phyloP scores from a whole-genome alignment of 106 monocot species.

The Phalaenopsis aphrodite region DNA sequence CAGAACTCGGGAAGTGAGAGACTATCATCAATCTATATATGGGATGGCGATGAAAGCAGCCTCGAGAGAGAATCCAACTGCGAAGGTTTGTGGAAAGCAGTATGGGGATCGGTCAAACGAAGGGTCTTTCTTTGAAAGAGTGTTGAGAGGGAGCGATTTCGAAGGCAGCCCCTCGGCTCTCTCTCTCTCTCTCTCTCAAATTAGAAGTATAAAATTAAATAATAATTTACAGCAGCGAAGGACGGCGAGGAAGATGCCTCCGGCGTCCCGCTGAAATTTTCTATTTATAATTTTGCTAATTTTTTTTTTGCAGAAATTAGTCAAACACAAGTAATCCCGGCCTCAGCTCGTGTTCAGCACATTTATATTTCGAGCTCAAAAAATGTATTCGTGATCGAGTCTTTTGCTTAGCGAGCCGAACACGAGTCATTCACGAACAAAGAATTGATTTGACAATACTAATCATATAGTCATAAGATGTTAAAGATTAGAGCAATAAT shows the following conservation, averaged over 20 bases:
- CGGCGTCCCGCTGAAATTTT: background rate
- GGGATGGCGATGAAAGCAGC: background rate
- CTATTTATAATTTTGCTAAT: background rate
- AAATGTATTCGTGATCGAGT: too few species aligned
- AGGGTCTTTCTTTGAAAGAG: conserved; percentile 8
- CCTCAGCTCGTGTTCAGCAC: too few species aligned
- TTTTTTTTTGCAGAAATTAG: background rate
- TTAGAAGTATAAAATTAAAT: background rate
- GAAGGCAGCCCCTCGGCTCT: background rate
- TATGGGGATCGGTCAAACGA: conserved; percentile 4
- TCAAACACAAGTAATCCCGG: too few species aligned
- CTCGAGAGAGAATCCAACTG: background rate
- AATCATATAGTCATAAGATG: too few species aligned
- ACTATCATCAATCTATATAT: conserved; percentile 6
- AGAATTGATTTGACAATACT: too few species aligned
- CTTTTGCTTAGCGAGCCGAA: too few species aligned
- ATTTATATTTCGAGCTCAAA: too few species aligned
- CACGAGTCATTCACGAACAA: too few species aligned
- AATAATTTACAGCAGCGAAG: background rate
- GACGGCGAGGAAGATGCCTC: background rate
- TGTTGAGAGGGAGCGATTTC: background rate
- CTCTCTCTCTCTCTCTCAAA: background rate
- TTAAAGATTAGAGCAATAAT: too few species aligned
- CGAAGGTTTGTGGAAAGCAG: background rate
- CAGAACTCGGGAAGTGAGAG: background rate